phyloP scores from a whole-genome alignment of 2,329 filamentous ascomycete genomes.

The Penicillium sclerotigenum region DNA sequence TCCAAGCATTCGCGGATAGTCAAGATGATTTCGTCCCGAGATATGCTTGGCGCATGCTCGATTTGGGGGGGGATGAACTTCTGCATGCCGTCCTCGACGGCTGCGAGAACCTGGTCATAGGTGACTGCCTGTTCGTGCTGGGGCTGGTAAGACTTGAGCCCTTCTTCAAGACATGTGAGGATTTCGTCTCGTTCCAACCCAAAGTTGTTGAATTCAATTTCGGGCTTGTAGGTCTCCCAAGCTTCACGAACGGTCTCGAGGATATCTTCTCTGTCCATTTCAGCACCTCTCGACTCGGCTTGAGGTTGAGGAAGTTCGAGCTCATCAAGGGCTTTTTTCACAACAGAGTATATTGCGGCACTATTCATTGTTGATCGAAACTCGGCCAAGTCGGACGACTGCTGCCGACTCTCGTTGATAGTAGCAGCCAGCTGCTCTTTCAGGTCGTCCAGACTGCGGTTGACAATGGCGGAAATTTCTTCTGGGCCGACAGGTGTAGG shows the following conservation, averaged over 20 bases:
- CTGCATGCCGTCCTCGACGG: conserved; percentile 80
- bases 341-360: conserved; percentile 79
- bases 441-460: conserved; percentile 76
- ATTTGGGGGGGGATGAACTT: conserved; percentile 73
- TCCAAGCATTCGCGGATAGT: conserved; percentile 84
- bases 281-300: conserved; percentile 47
- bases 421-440: conserved; percentile 79
- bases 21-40: conserved; percentile 77
- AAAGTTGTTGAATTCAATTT: conserved; percentile 85
- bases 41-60: conserved; percentile 65
- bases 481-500: conserved; percentile 55
- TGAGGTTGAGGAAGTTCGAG: conserved; percentile 58
- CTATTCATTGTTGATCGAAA: conserved; percentile 68
- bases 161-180: conserved; percentile 79
- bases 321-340: conserved; percentile 69
- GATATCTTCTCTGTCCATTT: conserved; percentile 76
- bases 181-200: conserved; percentile 89
- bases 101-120: conserved; percentile 79
- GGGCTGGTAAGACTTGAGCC: conserved; percentile 69
- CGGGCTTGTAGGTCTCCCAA: conserved; percentile 91
- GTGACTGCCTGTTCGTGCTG: conserved; percentile 59
- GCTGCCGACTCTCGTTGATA: conserved; percentile 70
- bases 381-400: conserved; percentile 62
- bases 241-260: conserved; percentile 83
- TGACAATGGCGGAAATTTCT: conserved; percentile 73